These are phyloP conservation scores for Pterulicium gracile DNA, from an alignment of 1,284 basidiomycete genomes.

Conservation along the genomic window DNA sequence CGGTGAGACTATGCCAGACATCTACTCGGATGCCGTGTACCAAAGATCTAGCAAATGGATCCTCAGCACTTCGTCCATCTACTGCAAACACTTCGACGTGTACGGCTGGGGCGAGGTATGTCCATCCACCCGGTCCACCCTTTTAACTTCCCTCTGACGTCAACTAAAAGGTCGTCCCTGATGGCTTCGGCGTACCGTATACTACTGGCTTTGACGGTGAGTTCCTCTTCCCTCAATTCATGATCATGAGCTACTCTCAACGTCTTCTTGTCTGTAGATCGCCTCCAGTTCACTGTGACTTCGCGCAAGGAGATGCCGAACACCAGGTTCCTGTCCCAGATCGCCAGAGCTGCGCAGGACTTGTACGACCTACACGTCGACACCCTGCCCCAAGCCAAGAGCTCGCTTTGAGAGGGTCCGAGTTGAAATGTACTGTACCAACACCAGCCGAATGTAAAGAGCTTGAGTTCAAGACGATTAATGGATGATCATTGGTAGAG, in stretches of 20 bases:
- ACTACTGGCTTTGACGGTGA: slow-evolving; percentile 63
- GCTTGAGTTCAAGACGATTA: background rate
- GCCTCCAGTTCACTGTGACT: slow-evolving; percentile 73
- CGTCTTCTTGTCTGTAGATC: slow-evolving; percentile 31
- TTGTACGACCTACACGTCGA: slow-evolving; percentile 32
- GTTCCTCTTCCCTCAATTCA: slow-evolving; percentile 12
- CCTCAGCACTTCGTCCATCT: slow-evolving; percentile 80
- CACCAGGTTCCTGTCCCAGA: slow-evolving; percentile 51
- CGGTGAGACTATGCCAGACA: slow-evolving; percentile 49
- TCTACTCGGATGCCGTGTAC: slow-evolving; percentile 69
- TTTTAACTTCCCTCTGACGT: background rate
- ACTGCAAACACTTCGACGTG: slow-evolving; percentile 66
- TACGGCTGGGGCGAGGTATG: slow-evolving; percentile 81
- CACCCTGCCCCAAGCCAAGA: background rate
- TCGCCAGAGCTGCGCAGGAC: slow-evolving; percentile 56
- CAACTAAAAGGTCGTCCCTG: slow-evolving; percentile 48
- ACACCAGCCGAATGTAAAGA: background rate
- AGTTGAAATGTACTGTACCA: background rate
- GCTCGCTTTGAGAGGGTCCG: background rate
- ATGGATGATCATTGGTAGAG: background rate
- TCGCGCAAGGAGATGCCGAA: slow-evolving; percentile 72
- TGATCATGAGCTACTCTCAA: slow-evolving; percentile 3
- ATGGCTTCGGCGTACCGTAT: slow-evolving; percentile 73
- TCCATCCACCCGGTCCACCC: no score
- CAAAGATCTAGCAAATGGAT: slow-evolving; percentile 59